Conservation (phyloP, 768 basidiomycete genomes). For the Naganishia vishniacii region DNA sequence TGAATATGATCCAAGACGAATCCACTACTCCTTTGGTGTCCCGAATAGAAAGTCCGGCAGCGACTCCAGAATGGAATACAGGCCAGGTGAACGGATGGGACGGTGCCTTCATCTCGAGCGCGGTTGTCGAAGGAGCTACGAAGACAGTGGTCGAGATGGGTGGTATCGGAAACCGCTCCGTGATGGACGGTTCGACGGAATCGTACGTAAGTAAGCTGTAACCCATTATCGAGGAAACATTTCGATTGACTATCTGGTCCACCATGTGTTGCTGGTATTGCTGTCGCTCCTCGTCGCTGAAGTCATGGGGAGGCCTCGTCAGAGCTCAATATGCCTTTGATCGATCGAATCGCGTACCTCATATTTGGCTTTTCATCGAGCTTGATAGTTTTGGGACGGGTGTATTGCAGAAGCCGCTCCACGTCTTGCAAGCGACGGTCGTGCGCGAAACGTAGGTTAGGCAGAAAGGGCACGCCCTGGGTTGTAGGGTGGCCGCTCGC, state of each 20-base stretch:
- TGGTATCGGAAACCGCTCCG: conserved; percentile 40
- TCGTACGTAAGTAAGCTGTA: conserved; percentile 88
- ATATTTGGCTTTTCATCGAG: conserved; percentile 64
- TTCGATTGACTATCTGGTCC: conserved; percentile 73
- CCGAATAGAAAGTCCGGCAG: conserved; percentile 77
- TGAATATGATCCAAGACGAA: conserved; percentile 89
- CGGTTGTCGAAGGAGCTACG: conserved; percentile 41
- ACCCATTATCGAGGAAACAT: conserved; percentile 82
- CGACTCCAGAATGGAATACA: conserved; percentile 97
- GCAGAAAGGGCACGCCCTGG: conserved; percentile 40
- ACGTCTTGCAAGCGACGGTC: conserved; percentile 89
- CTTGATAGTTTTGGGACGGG: conserved; percentile 61
- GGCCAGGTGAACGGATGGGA: conserved; percentile 71
- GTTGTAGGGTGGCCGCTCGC: conserved; percentile 15
- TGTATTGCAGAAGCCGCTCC: conserved; percentile 80
- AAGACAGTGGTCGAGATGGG: conserved; percentile 48
- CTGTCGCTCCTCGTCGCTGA: conserved; percentile 72
- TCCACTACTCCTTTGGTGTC: conserved; percentile 70
- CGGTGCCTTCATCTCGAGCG: conserved; percentile 60
- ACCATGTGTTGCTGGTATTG: conserved; percentile 80
- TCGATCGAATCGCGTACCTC: conserved; percentile 53
- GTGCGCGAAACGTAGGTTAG: conserved; percentile 78
- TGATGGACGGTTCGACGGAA: conserved; percentile 64
- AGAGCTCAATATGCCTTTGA: neutral
- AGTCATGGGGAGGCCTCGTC: conserved; percentile 24